phyloP scores from a whole-genome alignment of 441 rosid species.

The Erysimum cheiri region DNA sequence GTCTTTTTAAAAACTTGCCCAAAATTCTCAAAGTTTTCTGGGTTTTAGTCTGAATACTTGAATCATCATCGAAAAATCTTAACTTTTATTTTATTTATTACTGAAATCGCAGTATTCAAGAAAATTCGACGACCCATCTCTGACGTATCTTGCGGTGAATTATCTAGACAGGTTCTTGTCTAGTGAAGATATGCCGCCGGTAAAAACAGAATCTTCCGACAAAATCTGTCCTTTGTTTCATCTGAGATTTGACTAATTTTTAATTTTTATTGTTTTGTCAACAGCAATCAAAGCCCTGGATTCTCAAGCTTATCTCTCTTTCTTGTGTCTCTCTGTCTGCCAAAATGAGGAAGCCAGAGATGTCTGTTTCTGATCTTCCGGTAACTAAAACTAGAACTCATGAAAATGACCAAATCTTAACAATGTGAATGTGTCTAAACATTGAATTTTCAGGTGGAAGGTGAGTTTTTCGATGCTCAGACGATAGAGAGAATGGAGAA shows the following conservation, averaged over 20 bases:
- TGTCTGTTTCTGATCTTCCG: slow-evolving; percentile 51
- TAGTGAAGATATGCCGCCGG: slow-evolving; percentile 56
- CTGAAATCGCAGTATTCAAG: slow-evolving; percentile 27
- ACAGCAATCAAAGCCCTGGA: slow-evolving; percentile 69
- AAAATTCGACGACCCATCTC: slow-evolving; percentile 51
- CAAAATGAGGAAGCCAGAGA: slow-evolving; percentile 66
- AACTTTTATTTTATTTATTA: neutral
- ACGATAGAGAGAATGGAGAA: slow-evolving; percentile 70
- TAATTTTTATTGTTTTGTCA: slow-evolving; percentile 19
- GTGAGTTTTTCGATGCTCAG: slow-evolving; percentile 52
- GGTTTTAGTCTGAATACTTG: slow-evolving; percentile 11
- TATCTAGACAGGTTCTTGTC: slow-evolving; percentile 79
- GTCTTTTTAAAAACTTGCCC: slow-evolving; percentile 38
- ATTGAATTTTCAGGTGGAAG: slow-evolving; percentile 36
- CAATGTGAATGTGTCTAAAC: slow-evolving; percentile 12
- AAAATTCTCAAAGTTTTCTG: neutral
- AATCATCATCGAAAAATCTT: neutral
- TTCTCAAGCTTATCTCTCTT: slow-evolving; percentile 61
- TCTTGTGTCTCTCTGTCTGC: slow-evolving; percentile 73
- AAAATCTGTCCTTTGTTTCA: slow-evolving; percentile 19
- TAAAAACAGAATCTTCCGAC: slow-evolving; percentile 44
- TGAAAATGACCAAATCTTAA: slow-evolving; percentile 20
- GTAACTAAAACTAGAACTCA: slow-evolving; percentile 38
- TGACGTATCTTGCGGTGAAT: slow-evolving; percentile 72
- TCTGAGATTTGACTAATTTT: slow-evolving; percentile 18